Evolutionary conservation across 495 filamentous ascomycete genomes (phyloP), one percentile per base, ranked within the genome.

Genomic region (Tuber indicum): DNA sequence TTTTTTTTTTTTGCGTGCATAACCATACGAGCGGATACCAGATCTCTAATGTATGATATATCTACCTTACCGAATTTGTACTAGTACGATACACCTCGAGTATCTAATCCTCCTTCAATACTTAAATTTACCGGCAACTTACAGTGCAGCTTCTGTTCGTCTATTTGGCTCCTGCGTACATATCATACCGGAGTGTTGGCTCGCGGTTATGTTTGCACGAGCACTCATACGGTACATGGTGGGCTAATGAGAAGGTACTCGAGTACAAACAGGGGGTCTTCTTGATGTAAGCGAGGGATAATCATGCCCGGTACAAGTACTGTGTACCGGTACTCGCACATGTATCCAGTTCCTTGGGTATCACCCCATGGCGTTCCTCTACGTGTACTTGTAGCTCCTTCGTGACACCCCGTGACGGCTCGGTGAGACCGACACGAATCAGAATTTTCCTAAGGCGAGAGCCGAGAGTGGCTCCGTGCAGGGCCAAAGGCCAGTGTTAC

Each of bases 321-420:
- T 41, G 32, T 32, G 32, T 32, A 32, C 39, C 3, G 4, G 0
- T 41, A 41, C 39, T 41, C 2, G 45, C 3, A 4, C 45, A 16
- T 26, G 58, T 66, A 66, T 36, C 58, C 58, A 66, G 58, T 66
- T 36, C 14, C 26, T 36, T 66, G 58, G 58, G 58, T 17, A 17
- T 75, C 71, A 58, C n/a, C 47, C 72, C 39, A 79, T 79, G 78
- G 71, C 62, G 74, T 75, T 80, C 71, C 71, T 76, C 12, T 72
- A 32, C 32, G 32, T 32, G 32, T 32, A 32, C 32, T 32, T 32
- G 32, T 32, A 75, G 79, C 71, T 49, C 72, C 79, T 74, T 80
- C 45, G 74, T 79, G 70, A 70, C 75, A 78, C 76, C 78, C n/a
- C 75, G 78, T 80, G 78, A 79, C 73, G 74, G 78, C 45, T 80